Percentiles rank a stretch among this genome's conserved stretches.
Evolutionary conservation across 257 asterid species (phyloP).

Genomic region (Capsicum rhomboideum): DNA sequence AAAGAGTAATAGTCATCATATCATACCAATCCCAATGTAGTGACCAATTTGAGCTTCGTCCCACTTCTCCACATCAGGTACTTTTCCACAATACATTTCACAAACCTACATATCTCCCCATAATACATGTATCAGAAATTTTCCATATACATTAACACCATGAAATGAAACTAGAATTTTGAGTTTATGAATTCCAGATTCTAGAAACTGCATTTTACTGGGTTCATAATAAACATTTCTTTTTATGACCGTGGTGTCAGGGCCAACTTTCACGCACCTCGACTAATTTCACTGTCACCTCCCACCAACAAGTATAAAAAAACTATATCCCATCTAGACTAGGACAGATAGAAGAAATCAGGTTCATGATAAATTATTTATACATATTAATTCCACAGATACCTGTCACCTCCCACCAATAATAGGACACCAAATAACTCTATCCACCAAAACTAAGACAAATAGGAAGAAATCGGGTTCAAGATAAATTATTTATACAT

Average conservation of each 20-base stretch:
- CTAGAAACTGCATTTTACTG: background rate
- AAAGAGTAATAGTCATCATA: background rate
- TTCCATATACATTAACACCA: background rate
- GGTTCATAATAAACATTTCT: background rate
- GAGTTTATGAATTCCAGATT: background rate
- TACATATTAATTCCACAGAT: too few relatives aligned
- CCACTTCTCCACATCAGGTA: conserved; percentile 76
- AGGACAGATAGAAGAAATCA: too few relatives aligned
- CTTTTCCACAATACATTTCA: conserved; percentile 80
- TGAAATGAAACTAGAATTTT: background rate
- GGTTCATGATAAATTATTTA: too few relatives aligned
- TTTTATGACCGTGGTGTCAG: too few relatives aligned
- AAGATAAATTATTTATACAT: too few relatives aligned
- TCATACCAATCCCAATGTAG: conserved; percentile 81
- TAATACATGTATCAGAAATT: background rate
- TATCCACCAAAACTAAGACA: too few relatives aligned
- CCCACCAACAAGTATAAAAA: background rate
- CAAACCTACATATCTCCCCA: conserved; percentile 45
- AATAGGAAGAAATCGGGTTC: too few relatives aligned
- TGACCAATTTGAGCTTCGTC: conserved; percentile 96
- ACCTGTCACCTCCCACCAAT: too few relatives aligned
- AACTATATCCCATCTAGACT: too few relatives aligned
- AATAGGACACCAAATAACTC: too few relatives aligned
- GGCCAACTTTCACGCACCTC: too few relatives aligned
- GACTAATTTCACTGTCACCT: background rate